Evolutionary conservation across 164 flowering plant genomes (phyloP).

Genomic region (Euptelea pleiosperma): DNA sequence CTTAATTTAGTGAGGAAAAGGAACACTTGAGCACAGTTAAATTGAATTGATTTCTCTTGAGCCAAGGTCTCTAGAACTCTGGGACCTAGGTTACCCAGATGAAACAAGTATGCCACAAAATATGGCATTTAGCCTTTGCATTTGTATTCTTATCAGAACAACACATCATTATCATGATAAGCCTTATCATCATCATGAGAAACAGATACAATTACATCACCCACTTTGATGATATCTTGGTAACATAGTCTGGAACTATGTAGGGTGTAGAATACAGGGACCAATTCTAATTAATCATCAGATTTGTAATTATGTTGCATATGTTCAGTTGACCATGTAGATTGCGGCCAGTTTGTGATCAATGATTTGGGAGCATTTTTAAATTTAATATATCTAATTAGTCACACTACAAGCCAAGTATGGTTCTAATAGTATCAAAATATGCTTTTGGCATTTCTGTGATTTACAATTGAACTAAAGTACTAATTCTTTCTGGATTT

Average conservation of each 20-base stretch:
- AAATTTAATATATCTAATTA: neutral
- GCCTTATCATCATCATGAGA: no score
- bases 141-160: neutral
- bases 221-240: neutral
- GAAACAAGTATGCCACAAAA: neutral
- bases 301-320: no score
- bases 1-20: neutral
- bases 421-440: neutral
- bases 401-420: neutral
- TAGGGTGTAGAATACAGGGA: no score
- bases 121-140: neutral
- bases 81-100: neutral
- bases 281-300: no score
- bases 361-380: neutral
- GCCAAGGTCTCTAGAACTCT: no score
- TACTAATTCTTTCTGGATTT: slow-evolving; percentile 4
- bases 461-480: neutral
- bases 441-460: slow-evolving; percentile 3
- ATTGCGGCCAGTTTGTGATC: neutral
- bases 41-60: no score
- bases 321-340: neutral
- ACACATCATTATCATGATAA: neutral
- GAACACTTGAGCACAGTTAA: neutral
- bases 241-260: neutral
- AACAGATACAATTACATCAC: no score